phyloP scores from a whole-genome alignment of 768 basidiomycete species.

The Termitomyces eurrhizus region DNA sequence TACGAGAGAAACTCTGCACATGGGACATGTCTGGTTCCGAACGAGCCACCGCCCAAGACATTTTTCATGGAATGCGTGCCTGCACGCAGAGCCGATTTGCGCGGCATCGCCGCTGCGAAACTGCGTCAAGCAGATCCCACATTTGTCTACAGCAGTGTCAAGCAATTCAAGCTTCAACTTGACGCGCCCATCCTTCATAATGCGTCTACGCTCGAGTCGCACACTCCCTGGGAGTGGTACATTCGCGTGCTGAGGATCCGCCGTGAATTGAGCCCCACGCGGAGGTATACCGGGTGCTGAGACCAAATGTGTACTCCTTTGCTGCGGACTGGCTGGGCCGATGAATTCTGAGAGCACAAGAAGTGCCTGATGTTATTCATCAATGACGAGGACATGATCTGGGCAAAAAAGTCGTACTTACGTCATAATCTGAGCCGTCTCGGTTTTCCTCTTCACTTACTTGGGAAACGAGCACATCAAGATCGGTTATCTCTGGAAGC shows the following conservation, averaged over 20 bases:
- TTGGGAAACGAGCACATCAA: constrained; percentile 58
- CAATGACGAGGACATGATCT: constrained; percentile 16
- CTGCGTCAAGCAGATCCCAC: constrained; percentile 69
- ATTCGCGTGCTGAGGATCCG: constrained; percentile 12
- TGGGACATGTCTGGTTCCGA: constrained; percentile 57
- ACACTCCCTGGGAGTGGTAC: constrained; percentile 40
- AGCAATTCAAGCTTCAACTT: constrained; percentile 68
- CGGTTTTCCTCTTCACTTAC: constrained; percentile 39
- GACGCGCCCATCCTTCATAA: constrained; percentile 58
- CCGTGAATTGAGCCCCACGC: background rate
- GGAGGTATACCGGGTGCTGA: constrained; percentile 10
- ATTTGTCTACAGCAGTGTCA: constrained; percentile 62
- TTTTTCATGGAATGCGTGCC: constrained; percentile 62
- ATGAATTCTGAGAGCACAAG: constrained; percentile 58
- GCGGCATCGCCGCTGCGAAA: constrained; percentile 59
- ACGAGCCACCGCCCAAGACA: constrained; percentile 64
- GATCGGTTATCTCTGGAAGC: constrained; percentile 48
- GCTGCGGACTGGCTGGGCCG: constrained; percentile 40
- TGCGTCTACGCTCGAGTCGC: constrained; percentile 55
- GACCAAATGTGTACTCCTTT: constrained; percentile 3
- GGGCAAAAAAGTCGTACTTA: constrained; percentile 32
- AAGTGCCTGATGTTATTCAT: constrained; percentile 40
- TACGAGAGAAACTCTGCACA: constrained; percentile 51
- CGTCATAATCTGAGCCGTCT: constrained; percentile 62
- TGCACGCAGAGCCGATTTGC: constrained; percentile 53